phyloP scores from a whole-genome alignment of 1,284 basidiomycete species.

The Moesziomyces antarcticus region DNA sequence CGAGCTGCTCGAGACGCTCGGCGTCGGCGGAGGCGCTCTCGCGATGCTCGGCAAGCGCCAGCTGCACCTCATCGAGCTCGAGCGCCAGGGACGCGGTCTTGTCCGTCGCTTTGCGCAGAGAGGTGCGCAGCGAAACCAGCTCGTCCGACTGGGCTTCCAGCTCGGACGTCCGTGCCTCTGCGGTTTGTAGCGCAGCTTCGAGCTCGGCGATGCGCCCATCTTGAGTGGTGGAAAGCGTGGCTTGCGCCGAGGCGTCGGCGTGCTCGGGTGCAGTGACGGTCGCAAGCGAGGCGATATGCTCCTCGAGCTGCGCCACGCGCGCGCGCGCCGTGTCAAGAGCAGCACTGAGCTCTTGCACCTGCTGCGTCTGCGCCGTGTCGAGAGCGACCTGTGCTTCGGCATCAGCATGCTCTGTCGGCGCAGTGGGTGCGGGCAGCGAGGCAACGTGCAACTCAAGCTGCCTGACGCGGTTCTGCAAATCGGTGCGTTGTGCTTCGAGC shows the following conservation, averaged over 20 bases:
- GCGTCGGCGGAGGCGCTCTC: conserved; percentile 11
- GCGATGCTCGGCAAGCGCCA: conserved; percentile 29
- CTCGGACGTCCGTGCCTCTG: not conserved
- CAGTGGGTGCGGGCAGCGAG: not conserved
- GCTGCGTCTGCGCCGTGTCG: not conserved
- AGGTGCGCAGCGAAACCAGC: not conserved
- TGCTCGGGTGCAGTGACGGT: not conserved
- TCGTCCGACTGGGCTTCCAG: conserved; percentile 9
- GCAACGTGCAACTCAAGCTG: not conserved
- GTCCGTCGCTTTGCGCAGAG: conserved; percentile 12
- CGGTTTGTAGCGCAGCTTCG: not conserved
- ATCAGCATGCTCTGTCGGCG: not conserved
- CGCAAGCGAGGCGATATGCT: not conserved
- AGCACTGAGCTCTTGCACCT: not conserved
- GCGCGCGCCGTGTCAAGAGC: not conserved
- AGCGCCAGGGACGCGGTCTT: not conserved
- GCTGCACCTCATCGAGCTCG: conserved; percentile 4
- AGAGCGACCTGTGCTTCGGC: not conserved
- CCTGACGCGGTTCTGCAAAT: not conserved
- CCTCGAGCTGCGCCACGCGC: not conserved
- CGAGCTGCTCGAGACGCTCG: conserved; percentile 16
- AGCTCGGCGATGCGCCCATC: not conserved
- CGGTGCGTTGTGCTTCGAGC: not conserved
- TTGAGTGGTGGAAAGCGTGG: not conserved
- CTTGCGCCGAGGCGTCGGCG: not conserved